Evolutionary conservation across 768 basidiomycete species (phyloP), one percentile per base, ranked within the genome.

Genomic region (Porpolomopsis calyptriformis): DNA sequence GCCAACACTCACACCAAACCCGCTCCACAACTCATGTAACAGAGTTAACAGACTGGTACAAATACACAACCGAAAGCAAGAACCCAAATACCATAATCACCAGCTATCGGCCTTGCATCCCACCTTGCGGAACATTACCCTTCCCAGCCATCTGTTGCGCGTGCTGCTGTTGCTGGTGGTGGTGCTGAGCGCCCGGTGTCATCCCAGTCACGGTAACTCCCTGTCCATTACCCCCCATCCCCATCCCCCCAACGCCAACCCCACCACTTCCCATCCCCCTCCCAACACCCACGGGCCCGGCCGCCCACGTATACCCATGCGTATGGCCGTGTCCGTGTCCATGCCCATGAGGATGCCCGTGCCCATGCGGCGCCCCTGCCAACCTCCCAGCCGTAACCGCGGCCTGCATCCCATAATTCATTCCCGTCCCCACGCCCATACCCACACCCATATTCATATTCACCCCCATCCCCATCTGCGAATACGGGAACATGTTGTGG

Each of bases 401-500:
- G 14, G 26, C 16, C 24, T 44, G 48, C 43, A 49, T 45, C 4
- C 43, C 25, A 25, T 38, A 43, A n/a, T 42, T 44, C 44, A 46
- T 24, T 25, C 43, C 36, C n/a, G n/a, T n/a, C n/a, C n/a, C n/a
- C n/a, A n/a, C n/a, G n/a, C n/a, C n/a, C n/a, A n/a, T n/a, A n/a
- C n/a, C n/a, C n/a, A n/a, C n/a, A n/a, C 29, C 29, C 29, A 31
- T 31, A 31, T 31, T 31, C 29, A 31, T 31, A 31, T 31, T 31
- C 29, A 31, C 14, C 29, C 29, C 29, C 29, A 31, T 7, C 7
- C 14, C n/a, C 49, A 49, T 43, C 38, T 36, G 46, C 1, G 38
- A 10, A 40, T 47, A 51, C 26, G 23, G 41, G 34, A 34, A 43
- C 46, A 48, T 37, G 27, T 51, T 46, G 1, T 24, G 41, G 34